Evolutionary conservation across 2,329 filamentous ascomycete species (phyloP).

Genomic region (Botrytis byssoidea): DNA sequence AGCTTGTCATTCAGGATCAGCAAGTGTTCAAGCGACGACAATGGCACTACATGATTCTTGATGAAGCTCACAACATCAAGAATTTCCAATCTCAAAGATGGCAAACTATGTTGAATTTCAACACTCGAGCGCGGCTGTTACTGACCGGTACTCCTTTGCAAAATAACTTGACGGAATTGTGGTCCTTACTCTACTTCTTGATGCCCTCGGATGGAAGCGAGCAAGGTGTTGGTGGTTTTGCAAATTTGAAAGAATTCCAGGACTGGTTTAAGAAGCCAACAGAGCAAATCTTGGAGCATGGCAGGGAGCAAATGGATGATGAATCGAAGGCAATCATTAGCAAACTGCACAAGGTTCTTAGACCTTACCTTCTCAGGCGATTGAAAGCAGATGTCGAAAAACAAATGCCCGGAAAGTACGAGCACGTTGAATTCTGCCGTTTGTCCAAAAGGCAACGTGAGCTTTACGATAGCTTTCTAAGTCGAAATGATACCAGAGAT

Average conservation of each 20-base stretch:
- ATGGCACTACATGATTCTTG: constrained; percentile 98
- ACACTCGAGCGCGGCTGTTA: constrained; percentile 81
- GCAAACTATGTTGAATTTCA: constrained; percentile 93
- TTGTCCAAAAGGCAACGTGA: constrained; percentile 93
- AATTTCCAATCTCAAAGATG: constrained; percentile 98
- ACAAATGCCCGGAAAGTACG: constrained; percentile 97
- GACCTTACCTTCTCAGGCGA: constrained; percentile 85
- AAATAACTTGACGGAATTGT: constrained; percentile 94
- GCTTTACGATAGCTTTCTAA: constrained; percentile 94
- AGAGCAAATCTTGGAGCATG: constrained; percentile 93
- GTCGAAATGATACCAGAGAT: constrained; percentile 81
- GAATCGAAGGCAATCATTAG: constrained; percentile 89
- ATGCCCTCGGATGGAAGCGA: constrained; percentile 78
- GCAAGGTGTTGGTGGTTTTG: constrained; percentile 83
- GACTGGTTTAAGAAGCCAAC: constrained; percentile 95
- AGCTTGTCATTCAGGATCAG: constrained; percentile 90
- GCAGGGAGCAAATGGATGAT: constrained; percentile 88
- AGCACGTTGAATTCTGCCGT: constrained; percentile 93
- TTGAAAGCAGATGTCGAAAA: constrained; percentile 97
- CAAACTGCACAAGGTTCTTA: constrained; percentile 89
- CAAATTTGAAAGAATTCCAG: constrained; percentile 92
- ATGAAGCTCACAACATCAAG: constrained; percentile 99
- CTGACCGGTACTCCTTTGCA: constrained; percentile 94
- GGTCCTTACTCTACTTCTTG: constrained; percentile 94
- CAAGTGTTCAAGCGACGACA: constrained; percentile 87